Conservation (phyloP, 805 yeast genomes). For the Kodamaea kakaduensis region DNA sequence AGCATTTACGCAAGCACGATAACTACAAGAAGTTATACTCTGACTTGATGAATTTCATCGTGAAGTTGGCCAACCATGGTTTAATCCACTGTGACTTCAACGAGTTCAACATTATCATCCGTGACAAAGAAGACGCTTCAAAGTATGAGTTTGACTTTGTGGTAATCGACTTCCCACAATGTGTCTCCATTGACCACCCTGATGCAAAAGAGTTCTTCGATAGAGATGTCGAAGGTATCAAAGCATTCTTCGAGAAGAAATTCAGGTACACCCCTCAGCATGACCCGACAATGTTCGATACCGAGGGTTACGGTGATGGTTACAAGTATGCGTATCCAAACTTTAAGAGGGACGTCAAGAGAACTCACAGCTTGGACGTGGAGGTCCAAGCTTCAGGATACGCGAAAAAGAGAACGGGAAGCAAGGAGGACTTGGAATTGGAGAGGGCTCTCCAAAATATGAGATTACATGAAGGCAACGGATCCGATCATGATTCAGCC, state of each 20-base stretch:
- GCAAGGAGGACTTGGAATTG: constrained; percentile 53
- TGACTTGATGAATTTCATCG: constrained; percentile 82
- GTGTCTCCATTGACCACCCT: constrained; percentile 85
- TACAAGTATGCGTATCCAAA: constrained; percentile 72
- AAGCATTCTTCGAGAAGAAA: constrained; percentile 75
- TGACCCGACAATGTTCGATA: constrained; percentile 70
- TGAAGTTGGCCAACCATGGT: constrained; percentile 80
- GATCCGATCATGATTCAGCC: constrained; percentile 7
- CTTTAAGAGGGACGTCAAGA: constrained; percentile 68
- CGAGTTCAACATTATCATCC: constrained; percentile 90
- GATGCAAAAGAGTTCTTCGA: constrained; percentile 87
- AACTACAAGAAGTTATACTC: constrained; percentile 72
- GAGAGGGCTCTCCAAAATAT: constrained; percentile 71
- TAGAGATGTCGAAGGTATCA: constrained; percentile 89
- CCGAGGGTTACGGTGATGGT: constrained; percentile 80
- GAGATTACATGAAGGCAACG: constrained; percentile 43
- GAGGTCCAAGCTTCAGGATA: constrained; percentile 91
- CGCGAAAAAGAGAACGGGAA: constrained; percentile 34
- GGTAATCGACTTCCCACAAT: constrained; percentile 97
- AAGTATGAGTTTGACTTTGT: constrained; percentile 65
- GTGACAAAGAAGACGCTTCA: constrained; percentile 51
- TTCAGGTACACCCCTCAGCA: constrained; percentile 66
- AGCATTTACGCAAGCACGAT: constrained; percentile 66
- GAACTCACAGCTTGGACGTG: constrained; percentile 71
- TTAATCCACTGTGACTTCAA: constrained; percentile 96